Base-by-base conservation (phyloP, 1,284 basidiomycete genomes). In the Leucoagaricus sp. region DNA sequence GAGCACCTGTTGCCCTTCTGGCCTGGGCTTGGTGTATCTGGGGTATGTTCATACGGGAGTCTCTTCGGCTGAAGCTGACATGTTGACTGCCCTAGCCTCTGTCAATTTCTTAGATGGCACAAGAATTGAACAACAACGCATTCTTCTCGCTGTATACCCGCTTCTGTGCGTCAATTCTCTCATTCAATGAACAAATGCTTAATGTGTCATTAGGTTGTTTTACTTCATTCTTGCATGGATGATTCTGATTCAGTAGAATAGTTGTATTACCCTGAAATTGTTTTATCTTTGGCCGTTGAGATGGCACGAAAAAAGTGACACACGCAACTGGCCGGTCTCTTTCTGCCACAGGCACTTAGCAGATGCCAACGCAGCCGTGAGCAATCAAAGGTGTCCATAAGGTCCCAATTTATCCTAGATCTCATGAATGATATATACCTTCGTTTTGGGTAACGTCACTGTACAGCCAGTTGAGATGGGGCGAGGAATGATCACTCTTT, bases 1-100 rank as follows among this genome's bases (percentile, higher is more conserved):
- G 95, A 53, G 87, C 87, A 26, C 94, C 94, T 2, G 73, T 98
- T 33, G 89, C 93, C 38, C 70, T 96, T 17, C 79, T 85, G 15
- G 90, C 91, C 21, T 96, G 93, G 89, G 93, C 81, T 34, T 98
- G 95, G 95, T 93, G 89, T 69, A 90, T 96, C 54, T 98, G 94
- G 94, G 94, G 94, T 96, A 66, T 64, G 81, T 75, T 8, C 17
- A 15, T 28, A 12, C 29, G 1, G 21, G 53, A 49, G 52, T 23
- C 4, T 44, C 9, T 29, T 7, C 36, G 21, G 12, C 59, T 57
- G 45, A 53, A 28, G 47, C 31, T 50, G n/a, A 15, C 61, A 53
- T 49, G n/a, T n/a, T n/a, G n/a, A n/a, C n/a, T 49, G 38, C 58
- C 54, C 55, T 44, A 97, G 94, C 94, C 1, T 90, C 94, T 29